phyloP scores from a whole-genome alignment of 2,329 filamentous ascomycete species.

The Cryphonectria carpinicola region DNA sequence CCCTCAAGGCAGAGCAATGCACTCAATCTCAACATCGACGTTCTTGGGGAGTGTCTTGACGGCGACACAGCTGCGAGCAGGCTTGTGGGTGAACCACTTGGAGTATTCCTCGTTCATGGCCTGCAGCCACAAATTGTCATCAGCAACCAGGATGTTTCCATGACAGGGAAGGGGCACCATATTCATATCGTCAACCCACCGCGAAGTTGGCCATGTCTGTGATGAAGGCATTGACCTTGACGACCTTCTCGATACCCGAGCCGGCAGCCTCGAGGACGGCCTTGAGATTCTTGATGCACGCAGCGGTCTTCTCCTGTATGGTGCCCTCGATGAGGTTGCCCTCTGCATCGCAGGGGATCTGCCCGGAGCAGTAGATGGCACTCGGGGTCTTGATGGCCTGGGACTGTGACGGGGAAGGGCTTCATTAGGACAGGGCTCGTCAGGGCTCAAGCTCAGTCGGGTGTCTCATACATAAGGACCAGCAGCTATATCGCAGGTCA shows the following conservation, averaged over 20 bases:
- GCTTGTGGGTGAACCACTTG: slow-evolving; percentile 82
- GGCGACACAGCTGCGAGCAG: slow-evolving; percentile 85
- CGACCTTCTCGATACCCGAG: slow-evolving; percentile 75
- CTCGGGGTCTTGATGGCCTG: slow-evolving; percentile 69
- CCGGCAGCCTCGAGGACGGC: slow-evolving; percentile 83
- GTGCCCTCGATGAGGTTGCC: slow-evolving; percentile 61
- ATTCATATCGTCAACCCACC: slow-evolving; percentile 40
- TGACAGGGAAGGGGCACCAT: too few species aligned
- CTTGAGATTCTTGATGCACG: slow-evolving; percentile 76
- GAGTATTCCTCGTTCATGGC: slow-evolving; percentile 86
- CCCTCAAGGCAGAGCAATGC: slow-evolving; percentile 69
- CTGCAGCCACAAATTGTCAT: slow-evolving; percentile 34
- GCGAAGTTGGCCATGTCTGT: slow-evolving; percentile 89
- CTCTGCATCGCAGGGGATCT: slow-evolving; percentile 67
- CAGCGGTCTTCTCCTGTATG: slow-evolving; percentile 66
- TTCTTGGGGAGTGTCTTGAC: slow-evolving; percentile 87
- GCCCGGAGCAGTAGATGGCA: slow-evolving; percentile 70
- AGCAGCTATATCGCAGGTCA: slow-evolving; percentile 50
- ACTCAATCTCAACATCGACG: slow-evolving; percentile 89
- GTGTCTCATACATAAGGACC: slow-evolving; percentile 62
- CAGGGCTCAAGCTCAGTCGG: neutral
- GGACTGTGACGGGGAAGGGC: slow-evolving; percentile 48
- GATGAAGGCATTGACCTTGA: slow-evolving; percentile 92
- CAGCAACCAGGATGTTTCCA: too few species aligned
- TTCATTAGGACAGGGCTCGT: slow-evolving; percentile 10